Evolutionary conservation across 805 yeast species (phyloP), one percentile per base, ranked within the genome.

Genomic region (Saccharomycopsis fermentans): DNA sequence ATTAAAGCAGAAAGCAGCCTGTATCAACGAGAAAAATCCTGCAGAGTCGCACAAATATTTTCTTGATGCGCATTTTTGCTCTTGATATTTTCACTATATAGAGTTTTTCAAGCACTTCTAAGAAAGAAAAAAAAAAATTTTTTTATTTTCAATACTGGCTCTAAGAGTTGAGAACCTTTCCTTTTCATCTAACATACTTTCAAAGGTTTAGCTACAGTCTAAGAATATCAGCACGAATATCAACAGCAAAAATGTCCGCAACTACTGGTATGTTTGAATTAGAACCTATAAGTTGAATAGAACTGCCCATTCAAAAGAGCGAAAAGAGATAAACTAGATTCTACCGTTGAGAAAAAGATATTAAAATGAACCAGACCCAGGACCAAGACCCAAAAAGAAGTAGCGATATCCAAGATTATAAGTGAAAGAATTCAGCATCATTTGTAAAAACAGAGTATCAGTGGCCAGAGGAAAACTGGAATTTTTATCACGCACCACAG

Each of bases 231-330:
- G 53, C 37, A 50, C 29, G 29, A 26, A 50, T 27, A 27, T 14
- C 26, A 32, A 50, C 6, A 29, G 35, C 53, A 55, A 55, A n/a
- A 48, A 55, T 56, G 58, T 56, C 58, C 54, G 50, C 56, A 14
- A 24, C 56, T 54, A 56, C 58, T 51, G 58, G 58, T 56, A 56
- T 56, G 58, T 55, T 26, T 27, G 37, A 21, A 54, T 21, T 37
- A 16, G 39, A 24, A 24, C 11, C 12, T 34, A 35, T 4, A 21
- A 17, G 6, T 34, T 16, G 9, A 34, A 35, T n/a, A 24, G 21
- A 14, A 19, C 9, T 6, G 35, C 29, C 16, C 29, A 43, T 21
- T 24, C 5, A 8, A 21, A 40, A 9, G 35, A 32, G 35, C n/a
- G n/a, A n/a, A n/a, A 9, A 9, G 35, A 32, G 35, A 3, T 14